A percentile compares a stretch with the other conserved stretches of the same genome.
Conservation (phyloP, 2,329 filamentous ascomycete genomes). For the Pseudogymnoascus sp. region DNA sequence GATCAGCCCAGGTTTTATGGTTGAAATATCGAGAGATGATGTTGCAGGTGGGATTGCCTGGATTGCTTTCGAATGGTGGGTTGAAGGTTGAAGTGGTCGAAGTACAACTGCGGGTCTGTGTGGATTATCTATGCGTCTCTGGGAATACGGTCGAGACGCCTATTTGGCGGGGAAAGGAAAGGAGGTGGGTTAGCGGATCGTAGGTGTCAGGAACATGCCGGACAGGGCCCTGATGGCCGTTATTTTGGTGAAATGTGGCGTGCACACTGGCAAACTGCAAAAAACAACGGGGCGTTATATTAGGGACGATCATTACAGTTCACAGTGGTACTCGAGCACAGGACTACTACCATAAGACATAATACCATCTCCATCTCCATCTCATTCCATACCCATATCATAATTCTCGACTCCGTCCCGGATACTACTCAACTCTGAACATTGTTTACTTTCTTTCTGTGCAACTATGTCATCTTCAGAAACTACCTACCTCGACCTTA, state of each 20-base stretch:
- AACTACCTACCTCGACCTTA: neutral
- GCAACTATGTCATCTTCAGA: neutral
- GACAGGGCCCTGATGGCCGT: neutral
- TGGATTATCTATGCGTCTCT: neutral
- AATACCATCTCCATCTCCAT: neutral
- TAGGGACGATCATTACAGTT: neutral
- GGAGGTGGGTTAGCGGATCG: constrained; percentile 2
- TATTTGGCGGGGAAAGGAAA: constrained; percentile 4
- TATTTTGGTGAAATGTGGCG: neutral
- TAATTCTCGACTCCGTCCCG: neutral
- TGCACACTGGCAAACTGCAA: neutral
- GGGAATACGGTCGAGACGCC: constrained; percentile 6
- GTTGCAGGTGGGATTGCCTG: neutral
- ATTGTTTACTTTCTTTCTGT: neutral
- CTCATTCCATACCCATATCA: no score
- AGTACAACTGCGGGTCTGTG: constrained; percentile 2
- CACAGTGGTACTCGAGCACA: neutral
- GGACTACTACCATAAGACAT: neutral
- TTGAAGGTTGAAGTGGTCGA: neutral
- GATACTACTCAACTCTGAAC: neutral
- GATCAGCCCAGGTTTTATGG: neutral
- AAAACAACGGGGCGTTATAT: neutral
- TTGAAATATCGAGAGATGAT: neutral
- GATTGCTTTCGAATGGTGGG: constrained; percentile 1
- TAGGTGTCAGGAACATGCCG: neutral